Base-by-base conservation (phyloP, 176 grass and related monocot genomes). In the Phoenix roebelenii region DNA sequence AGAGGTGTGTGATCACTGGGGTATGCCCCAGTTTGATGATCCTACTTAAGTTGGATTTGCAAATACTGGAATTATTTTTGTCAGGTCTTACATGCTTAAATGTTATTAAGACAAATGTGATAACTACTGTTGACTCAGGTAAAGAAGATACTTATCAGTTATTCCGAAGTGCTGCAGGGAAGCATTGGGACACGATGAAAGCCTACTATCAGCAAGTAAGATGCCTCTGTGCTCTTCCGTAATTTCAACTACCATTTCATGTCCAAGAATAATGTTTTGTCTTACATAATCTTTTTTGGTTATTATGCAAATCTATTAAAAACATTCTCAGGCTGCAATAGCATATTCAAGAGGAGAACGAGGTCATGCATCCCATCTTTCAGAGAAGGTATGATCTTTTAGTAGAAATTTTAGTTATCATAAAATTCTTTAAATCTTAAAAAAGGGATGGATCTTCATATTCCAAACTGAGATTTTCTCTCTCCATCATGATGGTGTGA, bases 281-380 rank as follows among this genome's bases (percentile, higher is more conserved):
- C 3, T 69, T 75, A 52, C 61, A 72, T 83, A 72, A 53, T 52
- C 58, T 18, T 60, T 16, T 64, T 78, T 16, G 16, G 53, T 75
- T 83, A 14, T 67, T 85, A n/a, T 68, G 35, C 5, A 44, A 44
- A 44, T 44, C 10, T 44, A 44, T 44, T 44, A 44, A 44, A 44
- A 12, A 44, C 16, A 44, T 58, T 53, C 67, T 29, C 75, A 98
- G 93, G 93, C 93, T 76, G 81, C 84, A 25, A 1, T 68, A 16
- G 93, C 81, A 59, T 98, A 92, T 74, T 85, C 87, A 22, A 98
- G 63, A 64, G 93, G 93, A 73, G 77, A 91, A 20, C 83, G 72
- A 25, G 76, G 81, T 75, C 78, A 85, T 88, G 93, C 93, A 23
- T 75, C 79, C 16, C 75, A 63, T 63, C 81, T 98, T 64, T 83